These are phyloP conservation scores for Berberis vulgaris DNA, from an alignment of 164 flowering plant genomes.

Conservation along the genomic window DNA sequence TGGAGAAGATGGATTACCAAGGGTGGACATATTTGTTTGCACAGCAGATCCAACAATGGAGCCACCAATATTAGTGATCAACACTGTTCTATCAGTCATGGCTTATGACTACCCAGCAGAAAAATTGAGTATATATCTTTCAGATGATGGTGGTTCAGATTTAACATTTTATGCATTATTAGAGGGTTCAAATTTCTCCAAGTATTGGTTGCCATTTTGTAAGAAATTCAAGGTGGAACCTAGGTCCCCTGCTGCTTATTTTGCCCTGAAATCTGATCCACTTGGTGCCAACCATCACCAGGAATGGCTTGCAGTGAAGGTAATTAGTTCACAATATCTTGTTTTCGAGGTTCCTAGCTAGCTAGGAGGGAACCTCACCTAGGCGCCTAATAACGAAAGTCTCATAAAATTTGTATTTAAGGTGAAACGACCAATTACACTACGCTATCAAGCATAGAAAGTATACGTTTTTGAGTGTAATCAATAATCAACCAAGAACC, in stretches of 20 bases:
- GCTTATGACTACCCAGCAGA: no score
- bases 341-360: no score
- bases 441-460: no score
- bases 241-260: conserved; percentile 34
- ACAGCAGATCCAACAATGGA: conserved; percentile 39
- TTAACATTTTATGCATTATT: conserved; percentile 36
- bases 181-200: conserved; percentile 33
- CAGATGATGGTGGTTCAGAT: no score
- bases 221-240: conserved; percentile 25
- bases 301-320: conserved; percentile 16
- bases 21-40: conserved; percentile 32
- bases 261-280: conserved; percentile 3
- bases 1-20: conserved; percentile 20
- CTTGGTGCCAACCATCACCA: not conserved
- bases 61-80: conserved; percentile 31
- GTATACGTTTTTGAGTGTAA: no score
- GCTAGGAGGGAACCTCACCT: no score
- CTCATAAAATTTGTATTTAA: no score
- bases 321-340: not conserved
- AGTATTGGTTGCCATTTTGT: conserved; percentile 44
- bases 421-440: no score
- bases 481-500: no score
- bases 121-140: no score
- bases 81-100: no score
- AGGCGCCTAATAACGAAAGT: no score